phyloP scores from a whole-genome alignment of 495 filamentous ascomycete genomes.

The Lasiosphaeriaceae sp. region DNA sequence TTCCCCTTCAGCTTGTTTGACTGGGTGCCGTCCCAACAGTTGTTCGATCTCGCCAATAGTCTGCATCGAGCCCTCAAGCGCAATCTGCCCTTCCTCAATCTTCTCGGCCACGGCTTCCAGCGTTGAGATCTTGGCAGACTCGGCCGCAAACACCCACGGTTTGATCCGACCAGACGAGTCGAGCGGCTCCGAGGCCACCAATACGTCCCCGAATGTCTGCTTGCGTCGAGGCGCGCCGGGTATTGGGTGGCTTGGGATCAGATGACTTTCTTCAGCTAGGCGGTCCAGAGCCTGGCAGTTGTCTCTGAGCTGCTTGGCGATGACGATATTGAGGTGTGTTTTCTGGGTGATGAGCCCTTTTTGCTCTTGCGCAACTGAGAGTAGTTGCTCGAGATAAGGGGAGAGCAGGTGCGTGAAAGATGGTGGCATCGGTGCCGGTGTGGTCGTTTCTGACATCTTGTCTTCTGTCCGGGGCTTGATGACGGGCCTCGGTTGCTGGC shows the following conservation, averaged over 20 bases:
- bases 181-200: slow-evolving; percentile 22
- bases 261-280: slow-evolving; percentile 64
- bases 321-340: slow-evolving; percentile 53
- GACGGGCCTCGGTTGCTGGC: slow-evolving; percentile 22
- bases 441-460: slow-evolving; percentile 17
- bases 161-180: slow-evolving; percentile 36
- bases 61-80: slow-evolving; percentile 40
- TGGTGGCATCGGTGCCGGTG: slow-evolving; percentile 9
- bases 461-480: slow-evolving; percentile 27
- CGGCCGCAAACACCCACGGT: slow-evolving; percentile 49
- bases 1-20: slow-evolving; percentile 12
- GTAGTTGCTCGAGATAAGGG: slow-evolving; percentile 51
- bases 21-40: slow-evolving; percentile 24
- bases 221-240: slow-evolving; percentile 25
- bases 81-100: slow-evolving; percentile 43
- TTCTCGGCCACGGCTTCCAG: slow-evolving; percentile 47
- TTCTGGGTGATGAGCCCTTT: slow-evolving; percentile 62
- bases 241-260: slow-evolving; percentile 60
- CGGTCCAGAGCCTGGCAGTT: slow-evolving; percentile 54
- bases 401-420: slow-evolving; percentile 38
- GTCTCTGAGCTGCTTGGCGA: slow-evolving; percentile 58
- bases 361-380: slow-evolving; percentile 58
- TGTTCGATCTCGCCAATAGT: slow-evolving; percentile 35
- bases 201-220: slow-evolving; percentile 16
- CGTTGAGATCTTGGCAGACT: slow-evolving; percentile 45